These are phyloP conservation scores for Paramyrothecium sp. DNA, from an alignment of 2,329 filamentous ascomycete species.

Conservation along the genomic window DNA sequence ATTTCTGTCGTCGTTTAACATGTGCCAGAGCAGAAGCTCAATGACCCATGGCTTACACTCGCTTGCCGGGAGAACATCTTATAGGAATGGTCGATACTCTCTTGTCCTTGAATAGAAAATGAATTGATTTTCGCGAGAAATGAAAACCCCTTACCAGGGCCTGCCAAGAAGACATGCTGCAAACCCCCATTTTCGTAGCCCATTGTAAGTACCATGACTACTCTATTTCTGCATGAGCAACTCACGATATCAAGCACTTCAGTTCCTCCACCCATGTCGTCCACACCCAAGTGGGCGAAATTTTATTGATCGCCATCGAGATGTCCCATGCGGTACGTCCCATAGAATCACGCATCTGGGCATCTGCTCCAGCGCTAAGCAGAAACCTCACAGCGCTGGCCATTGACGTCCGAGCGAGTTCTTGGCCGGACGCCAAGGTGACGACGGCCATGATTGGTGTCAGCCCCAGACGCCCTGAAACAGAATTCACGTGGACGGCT, in stretches of 20 bases:
- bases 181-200: too few species aligned
- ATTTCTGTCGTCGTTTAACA: slow-evolving; percentile 10
- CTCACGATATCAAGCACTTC: too few species aligned
- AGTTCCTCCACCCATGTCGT: not conserved
- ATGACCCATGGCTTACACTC: not conserved
- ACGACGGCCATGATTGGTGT: not conserved
- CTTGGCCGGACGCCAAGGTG: not conserved
- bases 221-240: too few species aligned
- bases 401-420: not conserved
- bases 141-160: too few species aligned
- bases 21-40: not conserved
- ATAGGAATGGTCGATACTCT: too few species aligned
- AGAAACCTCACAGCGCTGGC: not conserved
- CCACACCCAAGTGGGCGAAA: not conserved
- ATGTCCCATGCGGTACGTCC: not conserved
- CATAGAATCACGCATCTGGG: not conserved
- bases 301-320: not conserved
- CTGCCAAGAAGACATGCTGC: too few species aligned
- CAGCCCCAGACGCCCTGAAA: not conserved
- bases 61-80: too few species aligned
- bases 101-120: too few species aligned
- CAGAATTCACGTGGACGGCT: not conserved
- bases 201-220: too few species aligned
- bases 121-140: too few species aligned
- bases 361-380: not conserved